Evolutionary conservation across 2,329 filamentous ascomycete species (phyloP).

Genomic region (Colletotrichum eleusines): DNA sequence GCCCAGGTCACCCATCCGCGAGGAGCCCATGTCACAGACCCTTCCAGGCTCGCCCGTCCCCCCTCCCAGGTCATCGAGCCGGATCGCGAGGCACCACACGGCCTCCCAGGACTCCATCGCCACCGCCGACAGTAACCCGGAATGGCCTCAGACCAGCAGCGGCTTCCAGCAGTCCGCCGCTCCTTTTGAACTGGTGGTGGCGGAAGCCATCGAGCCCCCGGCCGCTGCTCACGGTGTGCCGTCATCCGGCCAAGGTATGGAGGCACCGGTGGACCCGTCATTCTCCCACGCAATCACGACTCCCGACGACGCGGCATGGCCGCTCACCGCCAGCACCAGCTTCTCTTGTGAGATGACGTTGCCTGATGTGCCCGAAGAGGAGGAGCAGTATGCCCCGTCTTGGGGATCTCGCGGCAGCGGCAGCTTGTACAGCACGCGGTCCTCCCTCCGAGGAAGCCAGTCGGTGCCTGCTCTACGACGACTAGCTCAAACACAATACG

Average conservation of each 20-base stretch:
- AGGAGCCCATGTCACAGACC: slow-evolving; percentile 43
- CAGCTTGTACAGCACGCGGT: slow-evolving; percentile 61
- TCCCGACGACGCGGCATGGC: slow-evolving; percentile 58
- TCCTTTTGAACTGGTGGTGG: slow-evolving; percentile 53
- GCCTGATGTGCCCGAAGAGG: slow-evolving; percentile 73
- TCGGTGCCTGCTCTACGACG: slow-evolving; percentile 68
- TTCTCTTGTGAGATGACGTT: slow-evolving; percentile 59
- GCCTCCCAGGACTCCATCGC: slow-evolving; percentile 14
- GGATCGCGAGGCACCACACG: slow-evolving; percentile 58
- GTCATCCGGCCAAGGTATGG: slow-evolving; percentile 42
- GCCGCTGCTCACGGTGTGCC: slow-evolving; percentile 35
- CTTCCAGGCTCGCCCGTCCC: slow-evolving; percentile 57
- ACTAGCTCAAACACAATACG: slow-evolving; percentile 49
- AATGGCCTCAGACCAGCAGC: slow-evolving; percentile 60
- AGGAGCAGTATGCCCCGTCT: slow-evolving; percentile 60
- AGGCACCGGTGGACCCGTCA: slow-evolving; percentile 44
- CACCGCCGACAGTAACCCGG: slow-evolving; percentile 45
- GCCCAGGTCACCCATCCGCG: slow-evolving; percentile 58
- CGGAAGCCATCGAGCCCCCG: slow-evolving; percentile 43
- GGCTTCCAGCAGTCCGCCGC: slow-evolving; percentile 58
- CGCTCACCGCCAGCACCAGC: slow-evolving; percentile 54
- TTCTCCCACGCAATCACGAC: slow-evolving; percentile 58
- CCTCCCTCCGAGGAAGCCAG: slow-evolving; percentile 66
- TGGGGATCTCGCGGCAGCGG: slow-evolving; percentile 58
- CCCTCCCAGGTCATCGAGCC: slow-evolving; percentile 68